These are phyloP conservation scores for Huntiella bhutanensis DNA, from an alignment of 2,329 filamentous ascomycete species.

Conservation along the genomic window DNA sequence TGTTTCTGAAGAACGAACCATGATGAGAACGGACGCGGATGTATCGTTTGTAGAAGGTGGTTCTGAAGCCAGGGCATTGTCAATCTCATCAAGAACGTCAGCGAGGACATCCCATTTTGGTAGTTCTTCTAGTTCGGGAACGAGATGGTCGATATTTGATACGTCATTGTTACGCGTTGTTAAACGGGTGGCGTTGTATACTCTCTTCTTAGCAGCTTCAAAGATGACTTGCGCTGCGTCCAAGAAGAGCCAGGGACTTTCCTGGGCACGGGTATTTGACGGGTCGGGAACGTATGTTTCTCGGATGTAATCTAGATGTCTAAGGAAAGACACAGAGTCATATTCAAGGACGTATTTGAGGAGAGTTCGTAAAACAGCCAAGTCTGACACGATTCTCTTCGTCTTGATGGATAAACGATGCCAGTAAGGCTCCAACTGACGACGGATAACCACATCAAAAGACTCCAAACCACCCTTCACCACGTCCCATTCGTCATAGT, in stretches of 20 bases:
- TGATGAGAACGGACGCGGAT: slow-evolving; percentile 67
- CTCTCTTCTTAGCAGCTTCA: slow-evolving; percentile 67
- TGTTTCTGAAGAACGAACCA: slow-evolving; percentile 78
- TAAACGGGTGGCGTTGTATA: slow-evolving; percentile 46
- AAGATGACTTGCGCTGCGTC: slow-evolving; percentile 93
- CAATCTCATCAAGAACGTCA: slow-evolving; percentile 87
- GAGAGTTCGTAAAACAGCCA: slow-evolving; percentile 66
- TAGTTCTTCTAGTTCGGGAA: slow-evolving; percentile 76
- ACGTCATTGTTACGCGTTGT: slow-evolving; percentile 13
- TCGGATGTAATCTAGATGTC: slow-evolving; percentile 84
- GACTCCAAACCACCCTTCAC: slow-evolving; percentile 84
- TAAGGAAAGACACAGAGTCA: slow-evolving; percentile 78
- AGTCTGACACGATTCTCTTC: slow-evolving; percentile 78
- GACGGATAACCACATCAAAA: slow-evolving; percentile 73
- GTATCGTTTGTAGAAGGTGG: slow-evolving; percentile 60
- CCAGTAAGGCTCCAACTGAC: slow-evolving; percentile 92
- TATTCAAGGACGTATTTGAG: slow-evolving; percentile 67
- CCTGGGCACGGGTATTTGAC: slow-evolving; percentile 69
- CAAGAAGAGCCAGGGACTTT: slow-evolving; percentile 90
- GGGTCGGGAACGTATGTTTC: slow-evolving; percentile 77
- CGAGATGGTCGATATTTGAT: slow-evolving; percentile 39
- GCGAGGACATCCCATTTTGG: slow-evolving; percentile 83
- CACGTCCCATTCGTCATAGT: slow-evolving; percentile 93
- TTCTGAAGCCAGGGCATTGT: slow-evolving; percentile 74
- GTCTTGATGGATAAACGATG: slow-evolving; percentile 91